A percentile compares a stretch with the other conserved stretches of the same genome.
Conservation (phyloP, 495 filamentous ascomycete genomes). For the Aspergillus wentii region DNA sequence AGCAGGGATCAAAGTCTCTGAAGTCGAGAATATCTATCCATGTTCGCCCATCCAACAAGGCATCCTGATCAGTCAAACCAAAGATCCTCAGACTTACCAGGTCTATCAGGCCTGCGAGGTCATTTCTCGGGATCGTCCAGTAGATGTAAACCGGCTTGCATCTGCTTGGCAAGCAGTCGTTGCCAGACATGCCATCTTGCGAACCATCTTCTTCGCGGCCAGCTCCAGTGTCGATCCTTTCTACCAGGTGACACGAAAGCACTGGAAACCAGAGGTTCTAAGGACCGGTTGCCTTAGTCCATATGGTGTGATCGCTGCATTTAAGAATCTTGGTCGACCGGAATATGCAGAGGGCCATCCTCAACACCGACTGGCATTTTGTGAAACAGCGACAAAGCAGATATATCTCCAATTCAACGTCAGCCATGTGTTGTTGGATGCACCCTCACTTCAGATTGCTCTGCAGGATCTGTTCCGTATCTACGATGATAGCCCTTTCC, state of each 20-base stretch:
- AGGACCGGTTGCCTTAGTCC: too few relatives aligned
- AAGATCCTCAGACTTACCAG: constrained; percentile 24
- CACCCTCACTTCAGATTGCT: constrained; percentile 19
- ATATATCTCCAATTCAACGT: neutral
- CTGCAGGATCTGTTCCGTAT: constrained; percentile 15
- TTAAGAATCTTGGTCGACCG: too few relatives aligned
- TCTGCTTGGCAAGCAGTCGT: constrained; percentile 45
- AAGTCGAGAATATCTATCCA: constrained; percentile 40
- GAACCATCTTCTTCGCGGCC: too few relatives aligned
- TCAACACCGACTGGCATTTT: too few relatives aligned
- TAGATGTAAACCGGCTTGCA: constrained; percentile 20
- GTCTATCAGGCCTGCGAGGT: constrained; percentile 13
- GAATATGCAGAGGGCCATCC: too few relatives aligned
- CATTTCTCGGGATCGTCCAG: neutral
- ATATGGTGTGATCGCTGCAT: too few relatives aligned
- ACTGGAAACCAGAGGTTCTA: too few relatives aligned
- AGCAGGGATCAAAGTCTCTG: constrained; percentile 11
- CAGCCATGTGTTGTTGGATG: constrained; percentile 20
- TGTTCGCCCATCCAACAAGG: constrained; percentile 41
- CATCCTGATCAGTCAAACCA: constrained; percentile 43
- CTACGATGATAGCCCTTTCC: constrained; percentile 7
- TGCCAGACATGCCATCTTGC: constrained; percentile 36
- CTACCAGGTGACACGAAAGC: constrained; percentile 6
- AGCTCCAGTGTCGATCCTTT: too few relatives aligned
- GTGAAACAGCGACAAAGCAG: too few relatives aligned